Evolutionary conservation across 2,329 filamentous ascomycete genomes (phyloP).

Genomic region (Monilinia polystroma): DNA sequence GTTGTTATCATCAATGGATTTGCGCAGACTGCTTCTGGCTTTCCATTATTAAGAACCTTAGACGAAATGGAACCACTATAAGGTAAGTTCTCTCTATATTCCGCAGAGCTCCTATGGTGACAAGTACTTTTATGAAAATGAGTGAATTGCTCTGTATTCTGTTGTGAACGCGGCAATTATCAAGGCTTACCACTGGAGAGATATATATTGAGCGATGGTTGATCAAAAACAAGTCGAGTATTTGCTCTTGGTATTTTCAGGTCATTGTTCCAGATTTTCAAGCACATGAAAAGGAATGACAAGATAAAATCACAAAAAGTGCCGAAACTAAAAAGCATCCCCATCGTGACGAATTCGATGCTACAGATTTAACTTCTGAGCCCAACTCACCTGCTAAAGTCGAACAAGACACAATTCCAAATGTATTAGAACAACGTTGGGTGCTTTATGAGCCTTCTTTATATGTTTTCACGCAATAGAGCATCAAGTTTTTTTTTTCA

Average conservation of each 20-base stretch:
- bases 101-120: neutral
- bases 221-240: neutral
- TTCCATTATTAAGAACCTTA: neutral
- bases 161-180: neutral
- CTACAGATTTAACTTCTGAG: no score
- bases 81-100: neutral
- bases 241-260: neutral
- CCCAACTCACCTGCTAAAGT: neutral
- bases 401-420: neutral
- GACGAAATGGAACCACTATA: neutral
- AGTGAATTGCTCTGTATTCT: neutral
- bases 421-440: neutral
- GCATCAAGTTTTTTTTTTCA: neutral
- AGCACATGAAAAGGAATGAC: neutral
- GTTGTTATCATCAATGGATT: neutral
- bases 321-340: no score
- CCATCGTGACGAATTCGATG: no score
- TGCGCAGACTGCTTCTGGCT: neutral
- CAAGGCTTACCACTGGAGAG: neutral
- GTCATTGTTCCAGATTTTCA: neutral
- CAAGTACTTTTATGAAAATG: slow-evolving; percentile 1
- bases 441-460: neutral
- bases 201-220: neutral
- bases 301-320: no score
- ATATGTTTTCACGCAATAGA: neutral